A percentile compares a stretch with the other conserved stretches of the same genome.
Conservation (phyloP, 805 yeast species). For the Teunomyces tritomae region DNA sequence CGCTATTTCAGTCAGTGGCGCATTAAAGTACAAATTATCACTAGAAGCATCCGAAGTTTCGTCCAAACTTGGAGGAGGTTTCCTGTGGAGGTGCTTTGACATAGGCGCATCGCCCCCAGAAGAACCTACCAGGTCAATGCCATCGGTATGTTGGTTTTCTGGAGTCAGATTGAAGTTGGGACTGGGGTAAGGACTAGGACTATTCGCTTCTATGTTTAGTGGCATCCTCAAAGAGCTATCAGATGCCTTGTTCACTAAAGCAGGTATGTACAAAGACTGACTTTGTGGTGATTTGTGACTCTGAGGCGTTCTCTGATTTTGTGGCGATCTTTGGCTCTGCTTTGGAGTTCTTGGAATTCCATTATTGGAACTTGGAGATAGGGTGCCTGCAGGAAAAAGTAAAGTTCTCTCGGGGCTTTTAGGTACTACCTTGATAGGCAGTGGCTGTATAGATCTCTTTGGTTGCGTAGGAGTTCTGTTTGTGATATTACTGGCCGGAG, state of each 20-base stretch:
- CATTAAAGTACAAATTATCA: constrained; percentile 6
- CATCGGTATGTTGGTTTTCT: not conserved
- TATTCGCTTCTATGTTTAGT: not conserved
- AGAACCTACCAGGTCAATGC: not conserved
- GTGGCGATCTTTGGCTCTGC: not conserved
- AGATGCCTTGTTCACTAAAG: not conserved
- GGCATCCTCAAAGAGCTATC: not conserved
- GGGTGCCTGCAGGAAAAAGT: not conserved
- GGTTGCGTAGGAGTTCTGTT: not conserved
- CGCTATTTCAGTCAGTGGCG: not conserved
- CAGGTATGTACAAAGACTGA: not conserved
- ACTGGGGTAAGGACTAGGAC: not conserved
- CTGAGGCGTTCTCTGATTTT: not conserved
- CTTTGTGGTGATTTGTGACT: not conserved
- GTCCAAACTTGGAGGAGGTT: constrained; percentile 5
- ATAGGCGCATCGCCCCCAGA: not conserved
- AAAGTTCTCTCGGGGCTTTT: not conserved
- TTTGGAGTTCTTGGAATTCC: not conserved
- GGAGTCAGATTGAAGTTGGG: not conserved
- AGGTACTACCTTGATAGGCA: not conserved
- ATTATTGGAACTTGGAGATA: not conserved
- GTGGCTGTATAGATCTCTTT: not conserved
- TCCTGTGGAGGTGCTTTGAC: not conserved
- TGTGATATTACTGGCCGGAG: not conserved
- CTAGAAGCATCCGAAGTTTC: constrained; percentile 4